These are phyloP conservation scores for Pseudohalonectria lignicola DNA, from an alignment of 2,329 filamentous ascomycete genomes.

Conservation along the genomic window DNA sequence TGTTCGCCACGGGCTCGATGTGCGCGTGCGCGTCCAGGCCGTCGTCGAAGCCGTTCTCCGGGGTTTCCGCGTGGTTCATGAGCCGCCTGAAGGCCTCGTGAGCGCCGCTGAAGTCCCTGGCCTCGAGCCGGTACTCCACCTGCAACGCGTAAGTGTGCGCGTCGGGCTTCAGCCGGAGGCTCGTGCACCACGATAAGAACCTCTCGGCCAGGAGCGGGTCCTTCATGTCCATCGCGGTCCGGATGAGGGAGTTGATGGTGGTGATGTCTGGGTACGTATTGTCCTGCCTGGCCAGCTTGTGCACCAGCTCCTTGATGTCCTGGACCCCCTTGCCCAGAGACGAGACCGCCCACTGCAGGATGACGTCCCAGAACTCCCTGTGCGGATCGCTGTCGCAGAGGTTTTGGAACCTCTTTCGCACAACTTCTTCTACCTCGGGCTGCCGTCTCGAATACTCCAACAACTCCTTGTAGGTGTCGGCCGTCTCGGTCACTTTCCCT, in stretches of 20 bases:
- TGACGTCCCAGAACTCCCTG: conserved; percentile 57
- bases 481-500: too few species aligned
- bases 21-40: not conserved
- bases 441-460: conserved; percentile 51
- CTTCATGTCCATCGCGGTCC: conserved; percentile 57
- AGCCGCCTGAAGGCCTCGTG: conserved; percentile 54
- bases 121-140: conserved; percentile 64
- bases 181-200: conserved; percentile 37
- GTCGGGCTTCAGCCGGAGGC: conserved; percentile 57
- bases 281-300: conserved; percentile 46
- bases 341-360: conserved; percentile 66
- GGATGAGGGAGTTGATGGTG: conserved; percentile 69
- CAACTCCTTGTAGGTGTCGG: conserved; percentile 45
- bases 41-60: conserved; percentile 36
- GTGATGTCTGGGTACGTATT: conserved; percentile 48
- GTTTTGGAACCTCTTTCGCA: conserved; percentile 48
- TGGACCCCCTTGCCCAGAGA: conserved; percentile 58
- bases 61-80: conserved; percentile 37
- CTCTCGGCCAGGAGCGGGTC: conserved; percentile 65
- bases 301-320: conserved; percentile 63
- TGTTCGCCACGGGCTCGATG: conserved; percentile 37
- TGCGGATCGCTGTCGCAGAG: conserved; percentile 32
- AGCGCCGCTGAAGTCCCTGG: conserved; percentile 61
- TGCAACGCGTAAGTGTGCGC: conserved; percentile 62
- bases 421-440: conserved; percentile 31